Evolutionary conservation across 208 protist genomes (phyloP), one percentile per base, ranked within the genome.

Genomic region (Leishmania major): DNA sequence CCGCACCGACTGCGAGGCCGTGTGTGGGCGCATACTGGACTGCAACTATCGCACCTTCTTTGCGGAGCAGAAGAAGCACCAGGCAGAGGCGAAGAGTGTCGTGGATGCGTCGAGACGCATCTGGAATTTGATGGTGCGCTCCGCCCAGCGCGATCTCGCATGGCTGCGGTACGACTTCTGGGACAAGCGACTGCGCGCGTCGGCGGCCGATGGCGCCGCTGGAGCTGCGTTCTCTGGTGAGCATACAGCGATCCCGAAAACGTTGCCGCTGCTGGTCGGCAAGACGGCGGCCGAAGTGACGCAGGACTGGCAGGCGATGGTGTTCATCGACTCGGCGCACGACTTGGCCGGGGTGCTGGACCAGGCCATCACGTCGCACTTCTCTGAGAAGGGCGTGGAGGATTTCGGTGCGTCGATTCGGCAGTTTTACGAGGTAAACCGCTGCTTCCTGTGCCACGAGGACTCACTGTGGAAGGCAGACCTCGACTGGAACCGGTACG

Each of bases 151-250:
- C 45, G 90, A 96, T 59, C 76, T 96, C n/a, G 45, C 79, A 60
- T 97, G 94, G 94, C 86, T 97, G 71, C 90, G 89, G 15, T 97
- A 97, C 84, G 93, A 97, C 78, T 97, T 96, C 80, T 97, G 94
- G 93, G 89, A 96, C 35, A 85, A 87, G 69, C 92, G 86, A 2
- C 80, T 81, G 75, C 86, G 79, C 35, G 51, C 77, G 19, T 51
- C 35, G 11, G 45, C 62, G 22, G 55, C 81, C 3, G 25, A 51
- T 15, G n/a, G 28, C 8, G 28, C 70, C 4, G 22, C 67, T 19
- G 57, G 51, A n/a, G 37, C 81, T 67, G 64, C 64, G 70, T 45
- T 64, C 40, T 40, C 49, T 1, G 77, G 77, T 28, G 84, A 89
- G 25, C 28, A 71, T 3, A 75, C 82, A 17, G 80, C 59, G 31